Percentiles rank a stretch among this genome's conserved stretches.
Evolutionary conservation across 768 basidiomycete species (phyloP).

Genomic region (Tremella fuciformis): DNA sequence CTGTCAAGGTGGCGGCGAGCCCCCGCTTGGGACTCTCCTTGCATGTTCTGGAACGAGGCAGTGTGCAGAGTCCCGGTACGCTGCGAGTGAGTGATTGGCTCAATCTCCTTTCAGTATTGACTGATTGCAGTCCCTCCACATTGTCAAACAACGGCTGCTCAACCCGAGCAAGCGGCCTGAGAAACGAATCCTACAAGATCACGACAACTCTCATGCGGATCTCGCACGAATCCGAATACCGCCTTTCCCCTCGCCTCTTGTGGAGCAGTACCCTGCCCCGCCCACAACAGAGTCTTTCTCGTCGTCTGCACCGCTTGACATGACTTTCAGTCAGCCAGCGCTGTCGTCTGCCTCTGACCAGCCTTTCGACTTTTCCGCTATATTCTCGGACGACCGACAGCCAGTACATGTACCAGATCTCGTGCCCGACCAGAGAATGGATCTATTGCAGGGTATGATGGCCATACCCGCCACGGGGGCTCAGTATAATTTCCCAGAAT

Average conservation of each 20-base stretch:
- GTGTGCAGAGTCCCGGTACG: slow-evolving; percentile 22
- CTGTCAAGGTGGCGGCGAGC: slow-evolving; percentile 15
- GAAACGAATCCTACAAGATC: slow-evolving; percentile 10
- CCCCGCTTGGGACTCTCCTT: slow-evolving; percentile 17
- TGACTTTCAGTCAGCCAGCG: not conserved
- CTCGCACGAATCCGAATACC: not conserved
- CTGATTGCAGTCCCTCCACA: slow-evolving; percentile 21
- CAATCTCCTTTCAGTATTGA: not conserved
- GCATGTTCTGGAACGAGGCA: slow-evolving; percentile 23
- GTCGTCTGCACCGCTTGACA: not conserved
- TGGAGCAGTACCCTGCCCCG: not conserved
- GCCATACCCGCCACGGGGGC: slow-evolving; percentile 19
- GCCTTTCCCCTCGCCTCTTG: not conserved
- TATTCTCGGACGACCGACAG: slow-evolving; percentile 5
- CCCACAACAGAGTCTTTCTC: not conserved
- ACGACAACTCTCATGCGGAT: not conserved
- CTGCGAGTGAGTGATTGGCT: slow-evolving; percentile 14
- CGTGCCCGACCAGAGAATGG: slow-evolving; percentile 12
- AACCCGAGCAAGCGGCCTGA: not conserved
- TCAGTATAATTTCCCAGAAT: slow-evolving; percentile 12
- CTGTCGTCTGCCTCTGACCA: not conserved
- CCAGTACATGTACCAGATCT: slow-evolving; percentile 1
- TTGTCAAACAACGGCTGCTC: slow-evolving; percentile 25
- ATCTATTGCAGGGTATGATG: slow-evolving; percentile 27
- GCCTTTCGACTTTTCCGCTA: slow-evolving; percentile 3